Base-by-base conservation (phyloP, 352 stramenopile genomes). In the Saprolegnia diclina region DNA sequence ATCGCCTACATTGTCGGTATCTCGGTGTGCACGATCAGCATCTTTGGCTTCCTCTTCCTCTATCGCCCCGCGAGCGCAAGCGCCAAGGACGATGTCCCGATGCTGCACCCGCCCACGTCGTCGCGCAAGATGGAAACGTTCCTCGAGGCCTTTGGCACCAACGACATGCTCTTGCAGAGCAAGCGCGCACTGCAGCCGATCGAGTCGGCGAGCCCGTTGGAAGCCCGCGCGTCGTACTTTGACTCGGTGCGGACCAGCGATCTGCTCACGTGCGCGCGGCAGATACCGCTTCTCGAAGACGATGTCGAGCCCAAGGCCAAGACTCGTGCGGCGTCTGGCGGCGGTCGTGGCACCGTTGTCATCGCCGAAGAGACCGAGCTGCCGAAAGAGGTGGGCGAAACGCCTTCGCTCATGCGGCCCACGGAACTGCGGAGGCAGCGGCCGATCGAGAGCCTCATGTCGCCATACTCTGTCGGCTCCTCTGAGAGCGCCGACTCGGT, bases 1-100 rank as follows among this genome's bases (percentile, higher is more conserved):
- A 54, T 66, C 11, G 57, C 19, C 18, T 66, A 66, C 57, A 66
- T 66, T 22, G 42, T 66, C 40, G 57, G 57, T 18, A 40, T 66
- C 7, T 55, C 40, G 5, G 16, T 66, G 14, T 66, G 57, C 42
- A 42, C 57, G 44, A 24, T 66, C 18, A 42, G 57, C 14, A 66
- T 66, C 42, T 24, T 42, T 18, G 57, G n/a, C 37, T 66, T 66
- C 32, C 57, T 66, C 57, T 66, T 66, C 40, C 22, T 66, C 18
- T 35, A 66, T 11, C 37, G 24, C 7, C 37, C 56, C 2, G 40
- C 56, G 9, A 26, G 40, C 35, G 35, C 40, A 9, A 38, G 40
- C 14, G 11, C 56, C 16, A 42, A 65, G 21, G 37, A 65, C 10
- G 37, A 53, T 18, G 35, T 46, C 18, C 9, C 56, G 37, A 46